These are phyloP conservation scores for Ampelocalamus luodianensis DNA, from an alignment of 176 grass and related monocot genomes.

Conservation along the genomic window DNA sequence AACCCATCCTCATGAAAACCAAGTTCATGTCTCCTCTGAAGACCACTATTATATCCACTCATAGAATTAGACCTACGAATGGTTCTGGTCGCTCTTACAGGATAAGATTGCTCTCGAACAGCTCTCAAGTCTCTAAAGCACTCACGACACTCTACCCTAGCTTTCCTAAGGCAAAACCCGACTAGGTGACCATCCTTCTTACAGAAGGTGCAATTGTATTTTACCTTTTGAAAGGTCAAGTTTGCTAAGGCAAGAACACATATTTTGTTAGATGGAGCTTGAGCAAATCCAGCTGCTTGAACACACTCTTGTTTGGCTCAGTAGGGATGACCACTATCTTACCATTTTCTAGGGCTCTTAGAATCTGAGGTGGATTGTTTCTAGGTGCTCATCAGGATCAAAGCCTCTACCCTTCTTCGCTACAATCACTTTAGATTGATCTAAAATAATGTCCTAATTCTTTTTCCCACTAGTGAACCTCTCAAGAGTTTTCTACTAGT, in stretches of 20 bases:
- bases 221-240: neutral
- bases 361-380: neutral
- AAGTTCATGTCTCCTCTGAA: no score
- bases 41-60: no score
- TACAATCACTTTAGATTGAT: neutral
- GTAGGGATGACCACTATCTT: no score
- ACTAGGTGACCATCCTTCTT: neutral
- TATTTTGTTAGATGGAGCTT: neutral
- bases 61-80: no score
- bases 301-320: neutral
- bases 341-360: neutral
- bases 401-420: neutral
- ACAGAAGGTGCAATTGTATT: neutral
- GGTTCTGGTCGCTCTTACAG: no score
- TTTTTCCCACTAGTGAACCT: neutral
- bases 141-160: no score
- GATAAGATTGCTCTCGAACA: no score
- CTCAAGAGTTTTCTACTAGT: neutral
- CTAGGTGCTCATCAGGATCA: neutral
- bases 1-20: no score
- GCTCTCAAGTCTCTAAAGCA: no score
- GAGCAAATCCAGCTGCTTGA: neutral
- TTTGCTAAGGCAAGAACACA: neutral
- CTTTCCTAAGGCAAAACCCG: neutral
- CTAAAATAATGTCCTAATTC: neutral